phyloP scores from a whole-genome alignment of 208 protist species.

The Leishmania martiniquensis region DNA sequence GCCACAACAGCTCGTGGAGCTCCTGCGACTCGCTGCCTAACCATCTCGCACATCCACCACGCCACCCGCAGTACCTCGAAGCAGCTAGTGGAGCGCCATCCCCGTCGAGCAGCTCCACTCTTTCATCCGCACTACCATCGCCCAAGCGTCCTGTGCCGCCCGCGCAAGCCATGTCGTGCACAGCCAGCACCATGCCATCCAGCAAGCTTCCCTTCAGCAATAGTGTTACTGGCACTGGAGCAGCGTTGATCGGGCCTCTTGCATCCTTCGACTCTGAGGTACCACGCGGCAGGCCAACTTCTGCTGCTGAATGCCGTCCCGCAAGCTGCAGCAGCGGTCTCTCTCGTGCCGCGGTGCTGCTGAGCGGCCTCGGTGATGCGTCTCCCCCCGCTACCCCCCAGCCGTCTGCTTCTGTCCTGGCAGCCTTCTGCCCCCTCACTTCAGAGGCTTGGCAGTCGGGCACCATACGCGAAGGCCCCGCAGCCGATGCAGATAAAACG shows the following conservation, averaged over 20 bases:
- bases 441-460: slow-evolving; percentile 14
- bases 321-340: background rate
- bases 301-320: background rate
- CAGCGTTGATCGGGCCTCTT: slow-evolving; percentile 2
- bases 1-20: background rate
- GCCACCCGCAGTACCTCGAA: background rate
- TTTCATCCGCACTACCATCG: background rate
- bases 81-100: background rate
- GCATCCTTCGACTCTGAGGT: slow-evolving; percentile 12
- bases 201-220: slow-evolving; percentile 13
- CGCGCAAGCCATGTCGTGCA: background rate
- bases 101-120: background rate
- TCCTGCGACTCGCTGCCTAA: background rate
- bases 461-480: background rate
- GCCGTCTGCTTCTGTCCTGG: background rate
- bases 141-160: background rate
- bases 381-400: background rate
- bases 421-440: slow-evolving; percentile 15
- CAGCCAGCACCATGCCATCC: background rate
- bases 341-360: slow-evolving; percentile 9
- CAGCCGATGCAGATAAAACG: background rate
- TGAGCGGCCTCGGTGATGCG: slow-evolving; percentile 1
- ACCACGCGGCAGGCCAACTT: background rate
- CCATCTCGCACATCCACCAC: background rate
- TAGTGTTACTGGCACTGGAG: background rate